Base-by-base conservation (phyloP, 169 alveolate species). In the Cryptosporidium bovis region DNA sequence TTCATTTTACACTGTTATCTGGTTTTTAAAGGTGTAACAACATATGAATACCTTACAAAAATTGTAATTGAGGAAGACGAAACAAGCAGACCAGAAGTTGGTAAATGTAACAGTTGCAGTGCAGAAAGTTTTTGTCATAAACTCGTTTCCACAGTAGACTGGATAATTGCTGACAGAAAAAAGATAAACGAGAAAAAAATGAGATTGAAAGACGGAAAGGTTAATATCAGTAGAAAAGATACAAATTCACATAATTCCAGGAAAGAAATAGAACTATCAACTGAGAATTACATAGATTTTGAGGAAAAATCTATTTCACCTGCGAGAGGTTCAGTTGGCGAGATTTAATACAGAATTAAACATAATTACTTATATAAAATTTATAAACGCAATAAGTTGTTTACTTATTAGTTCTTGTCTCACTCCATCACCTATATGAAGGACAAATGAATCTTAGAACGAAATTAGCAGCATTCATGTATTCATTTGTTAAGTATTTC, bases 31-130 rank as follows among this genome's bases (percentile, higher is more conserved):
- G 93, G 93, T 3, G 71, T 90, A 18, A 91, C 93, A 4, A 91
- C 93, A 12, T 90, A 91, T 71, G 93, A 91, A 66, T 90, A 82
- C 69, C 68, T 90, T 29, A 67, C 87, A 8, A 77, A 62, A 66
- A 62, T 77, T 20, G 77, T 77, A 27, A 62, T 77, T 46, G 87
- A 69, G 16, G 84, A 77, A 20, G 64, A 44, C 16, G 69, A 56
- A 40, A 27, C 12, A 18, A 77, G 20, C 20, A 77, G 40, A 62
- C 18, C 69, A 29, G 27, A 34, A 24, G 0, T 8, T 40, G 65
- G 82, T 18, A 56, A 51, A 51, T 60, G 65, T n/a, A 29, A 60
- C 16, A 56, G 77, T 44, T 58, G 65, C 55, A 62, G 56, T n/a
- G 34, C 77, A 10, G 64, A 50, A n/a, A 62, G 40, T 36, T 60